A percentile compares a stretch with the other conserved stretches of the same genome.
phyloP scores from a whole-genome alignment of 495 filamentous ascomycete genomes.

The Pseudoneurospora amorphoporcata region DNA sequence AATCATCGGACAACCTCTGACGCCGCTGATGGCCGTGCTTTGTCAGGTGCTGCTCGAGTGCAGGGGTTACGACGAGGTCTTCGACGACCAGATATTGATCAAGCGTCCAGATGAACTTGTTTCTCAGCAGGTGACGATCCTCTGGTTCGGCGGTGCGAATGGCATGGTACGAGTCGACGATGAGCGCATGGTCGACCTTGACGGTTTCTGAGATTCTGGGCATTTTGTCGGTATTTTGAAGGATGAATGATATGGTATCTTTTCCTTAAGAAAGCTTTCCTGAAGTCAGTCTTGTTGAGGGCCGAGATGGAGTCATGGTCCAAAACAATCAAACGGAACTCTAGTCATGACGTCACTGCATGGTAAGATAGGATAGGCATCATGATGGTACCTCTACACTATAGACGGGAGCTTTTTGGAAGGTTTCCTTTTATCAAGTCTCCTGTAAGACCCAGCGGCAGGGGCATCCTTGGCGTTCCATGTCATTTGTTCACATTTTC shows the following conservation, averaged over 20 bases:
- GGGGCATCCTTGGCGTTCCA: too few relatives aligned
- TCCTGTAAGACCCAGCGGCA: too few relatives aligned
- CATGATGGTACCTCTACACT: too few relatives aligned
- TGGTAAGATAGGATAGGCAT: not conserved
- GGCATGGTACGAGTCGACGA: conserved; percentile 8
- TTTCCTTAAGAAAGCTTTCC: not conserved
- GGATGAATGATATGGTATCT: not conserved
- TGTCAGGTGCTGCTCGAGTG: conserved; percentile 14
- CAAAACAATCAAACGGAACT: not conserved
- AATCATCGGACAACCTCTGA: conserved; percentile 15
- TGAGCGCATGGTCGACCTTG: conserved; percentile 13
- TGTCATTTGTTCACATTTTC: not conserved
- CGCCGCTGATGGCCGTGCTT: conserved; percentile 10
- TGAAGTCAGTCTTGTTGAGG: not conserved
- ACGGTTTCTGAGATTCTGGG: conserved; percentile 18
- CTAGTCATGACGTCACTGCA: not conserved
- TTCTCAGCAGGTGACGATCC: conserved; percentile 1
- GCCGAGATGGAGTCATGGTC: not conserved
- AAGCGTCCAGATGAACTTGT: conserved; percentile 19
- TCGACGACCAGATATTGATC: conserved; percentile 19
- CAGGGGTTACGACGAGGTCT: conserved; percentile 19
- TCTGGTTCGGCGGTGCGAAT: conserved; percentile 9
- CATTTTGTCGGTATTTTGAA: conserved; percentile 6
- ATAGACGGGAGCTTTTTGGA: too few relatives aligned
- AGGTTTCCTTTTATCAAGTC: too few relatives aligned